phyloP scores from a whole-genome alignment of 73 alveolate genomes.

The Tetrahymena elliotti region DNA sequence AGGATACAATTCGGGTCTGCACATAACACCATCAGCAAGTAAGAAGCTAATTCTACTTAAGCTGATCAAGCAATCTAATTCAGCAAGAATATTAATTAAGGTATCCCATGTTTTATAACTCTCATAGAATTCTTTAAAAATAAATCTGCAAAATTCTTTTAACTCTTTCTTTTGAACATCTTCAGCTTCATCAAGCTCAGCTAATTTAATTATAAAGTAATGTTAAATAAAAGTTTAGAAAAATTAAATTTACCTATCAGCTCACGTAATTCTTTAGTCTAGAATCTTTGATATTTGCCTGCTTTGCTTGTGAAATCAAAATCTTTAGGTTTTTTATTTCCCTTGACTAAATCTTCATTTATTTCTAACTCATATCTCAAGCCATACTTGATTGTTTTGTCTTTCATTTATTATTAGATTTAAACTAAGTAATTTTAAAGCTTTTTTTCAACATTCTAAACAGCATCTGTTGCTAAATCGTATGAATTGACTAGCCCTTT shows the following conservation, averaged over 20 bases:
- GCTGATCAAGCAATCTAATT: constrained; percentile 61
- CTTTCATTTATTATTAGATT: constrained; percentile 26
- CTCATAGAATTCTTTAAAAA: constrained; percentile 46
- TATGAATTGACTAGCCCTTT: constrained; percentile 54
- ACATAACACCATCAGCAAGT: constrained; percentile 32
- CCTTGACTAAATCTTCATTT: constrained; percentile 48
- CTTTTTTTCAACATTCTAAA: constrained; percentile 23
- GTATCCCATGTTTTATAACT: constrained; percentile 49
- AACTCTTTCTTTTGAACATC: constrained; percentile 35
- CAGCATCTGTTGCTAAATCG: constrained; percentile 52
- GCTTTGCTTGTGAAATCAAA: constrained; percentile 69
- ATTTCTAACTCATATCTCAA: constrained; percentile 63
- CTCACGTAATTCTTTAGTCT: constrained; percentile 35
- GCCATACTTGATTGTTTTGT: constrained; percentile 27
- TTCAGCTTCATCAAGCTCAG: constrained; percentile 66
- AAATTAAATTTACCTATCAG: constrained; percentile 10
- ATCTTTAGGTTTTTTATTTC: constrained; percentile 55
- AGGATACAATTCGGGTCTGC: constrained; percentile 38
- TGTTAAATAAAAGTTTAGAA: not conserved
- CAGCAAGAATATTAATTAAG: constrained; percentile 44
- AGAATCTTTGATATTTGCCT: constrained; percentile 46
- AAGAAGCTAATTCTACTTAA: constrained; percentile 29
- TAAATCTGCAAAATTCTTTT: constrained; percentile 31
- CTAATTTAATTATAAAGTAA: not conserved
- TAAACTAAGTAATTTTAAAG: constrained; percentile 40